Evolutionary conservation across 1,284 basidiomycete genomes (phyloP).

Genomic region (Leccinum fuscescens): DNA sequence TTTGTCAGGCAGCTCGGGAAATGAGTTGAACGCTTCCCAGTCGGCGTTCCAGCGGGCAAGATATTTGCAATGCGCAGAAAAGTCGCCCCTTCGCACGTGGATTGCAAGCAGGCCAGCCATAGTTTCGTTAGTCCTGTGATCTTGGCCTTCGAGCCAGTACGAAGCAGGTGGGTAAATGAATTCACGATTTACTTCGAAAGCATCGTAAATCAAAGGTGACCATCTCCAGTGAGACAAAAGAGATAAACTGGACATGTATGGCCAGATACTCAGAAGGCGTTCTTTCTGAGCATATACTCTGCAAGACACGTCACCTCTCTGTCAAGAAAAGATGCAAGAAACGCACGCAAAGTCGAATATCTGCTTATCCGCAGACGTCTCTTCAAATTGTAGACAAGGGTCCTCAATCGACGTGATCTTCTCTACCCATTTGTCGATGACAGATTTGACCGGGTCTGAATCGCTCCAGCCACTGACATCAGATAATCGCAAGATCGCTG

Average conservation of each 20-base stretch:
- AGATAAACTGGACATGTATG: constrained; percentile 36
- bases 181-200: constrained; percentile 34
- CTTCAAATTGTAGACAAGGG: constrained; percentile 35
- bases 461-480: constrained; percentile 22
- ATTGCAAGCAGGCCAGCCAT: constrained; percentile 47
- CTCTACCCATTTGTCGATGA: constrained; percentile 35
- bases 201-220: constrained; percentile 38
- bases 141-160: background rate
- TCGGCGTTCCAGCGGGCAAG: constrained; percentile 39
- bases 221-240: constrained; percentile 38
- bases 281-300: constrained; percentile 34
- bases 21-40: constrained; percentile 43
- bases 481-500: constrained; percentile 27
- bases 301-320: constrained; percentile 1
- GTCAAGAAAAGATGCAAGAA: background rate
- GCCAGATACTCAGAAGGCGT: constrained; percentile 37
- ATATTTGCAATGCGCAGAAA: constrained; percentile 44
- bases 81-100: constrained; percentile 62
- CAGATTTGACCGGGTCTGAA: constrained; percentile 19
- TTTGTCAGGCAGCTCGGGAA: constrained; percentile 38
- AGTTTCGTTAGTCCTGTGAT: background rate
- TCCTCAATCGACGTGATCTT: constrained; percentile 33
- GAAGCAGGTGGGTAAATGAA: constrained; percentile 29
- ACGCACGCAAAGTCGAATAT: constrained; percentile 36
- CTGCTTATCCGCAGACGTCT: constrained; percentile 21